phyloP scores from a whole-genome alignment of 2,329 filamentous ascomycete genomes.

The Elsinoe batatas region DNA sequence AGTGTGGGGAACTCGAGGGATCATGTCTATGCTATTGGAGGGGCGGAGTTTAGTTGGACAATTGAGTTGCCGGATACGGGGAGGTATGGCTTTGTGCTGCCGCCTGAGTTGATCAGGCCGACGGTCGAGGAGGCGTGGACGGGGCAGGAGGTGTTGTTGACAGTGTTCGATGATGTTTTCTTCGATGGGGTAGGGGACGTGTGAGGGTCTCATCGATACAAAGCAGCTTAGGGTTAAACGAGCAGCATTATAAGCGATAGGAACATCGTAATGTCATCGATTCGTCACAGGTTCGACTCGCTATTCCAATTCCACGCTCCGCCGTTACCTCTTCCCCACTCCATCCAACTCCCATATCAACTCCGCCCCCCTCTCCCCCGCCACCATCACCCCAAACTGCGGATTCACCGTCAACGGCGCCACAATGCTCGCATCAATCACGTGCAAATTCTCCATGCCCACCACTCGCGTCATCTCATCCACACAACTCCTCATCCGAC shows the following conservation, averaged over 20 bases:
- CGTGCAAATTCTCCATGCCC: conserved; percentile 42
- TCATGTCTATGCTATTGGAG: conserved; percentile 6
- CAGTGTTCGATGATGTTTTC: conserved; percentile 8
- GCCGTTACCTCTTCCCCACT: background rate
- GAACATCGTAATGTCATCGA: too few relatives aligned
- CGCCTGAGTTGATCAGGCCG: conserved; percentile 4
- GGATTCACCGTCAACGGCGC: conserved; percentile 45
- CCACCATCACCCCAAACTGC: conserved; percentile 46
- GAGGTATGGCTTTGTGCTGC: conserved; percentile 2
- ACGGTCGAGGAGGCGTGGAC: conserved; percentile 6
- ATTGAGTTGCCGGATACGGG: conserved; percentile 7
- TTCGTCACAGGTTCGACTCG: too few relatives aligned
- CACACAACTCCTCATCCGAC: conserved; percentile 42
- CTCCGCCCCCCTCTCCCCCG: conserved; percentile 43
- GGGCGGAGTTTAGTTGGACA: background rate
- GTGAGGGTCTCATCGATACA: background rate
- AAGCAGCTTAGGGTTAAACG: background rate
- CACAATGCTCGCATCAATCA: conserved; percentile 43
- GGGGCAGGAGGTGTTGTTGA: conserved; percentile 4
- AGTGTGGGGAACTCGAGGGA: conserved; percentile 4
- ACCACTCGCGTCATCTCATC: conserved; percentile 39
- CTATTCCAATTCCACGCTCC: background rate
- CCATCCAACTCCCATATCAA: conserved; percentile 32
- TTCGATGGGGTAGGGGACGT: background rate
- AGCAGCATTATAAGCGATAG: too few relatives aligned